A percentile compares a stretch with the other conserved stretches of the same genome.
Conservation (phyloP, 208 protist species). For the Herpetomonas samuelpessoai region DNA sequence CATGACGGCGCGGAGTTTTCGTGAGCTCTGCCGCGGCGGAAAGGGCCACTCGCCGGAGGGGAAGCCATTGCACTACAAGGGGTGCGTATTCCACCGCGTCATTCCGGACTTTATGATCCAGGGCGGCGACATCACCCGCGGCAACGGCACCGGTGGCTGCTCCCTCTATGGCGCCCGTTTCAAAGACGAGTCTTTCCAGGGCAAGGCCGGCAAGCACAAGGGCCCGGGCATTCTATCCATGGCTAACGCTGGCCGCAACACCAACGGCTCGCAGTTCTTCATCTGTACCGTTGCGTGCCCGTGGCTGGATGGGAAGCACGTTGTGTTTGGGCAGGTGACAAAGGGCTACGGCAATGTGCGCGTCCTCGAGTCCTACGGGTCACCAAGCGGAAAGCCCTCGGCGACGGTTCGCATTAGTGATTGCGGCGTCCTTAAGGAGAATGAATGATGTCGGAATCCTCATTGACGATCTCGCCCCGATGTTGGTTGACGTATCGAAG, state of each 20-base stretch:
- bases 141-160: slow-evolving; percentile 93
- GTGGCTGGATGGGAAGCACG: slow-evolving; percentile 94
- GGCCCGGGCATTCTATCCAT: slow-evolving; percentile 88
- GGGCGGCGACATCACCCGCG: slow-evolving; percentile 93
- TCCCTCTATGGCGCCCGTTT: slow-evolving; percentile 94
- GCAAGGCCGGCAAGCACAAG: slow-evolving; percentile 87
- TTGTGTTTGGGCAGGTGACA: slow-evolving; percentile 94
- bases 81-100: slow-evolving; percentile 93
- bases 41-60: slow-evolving; percentile 58
- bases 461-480: too few species aligned
- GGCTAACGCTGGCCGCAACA: slow-evolving; percentile 91
- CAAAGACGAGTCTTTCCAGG: slow-evolving; percentile 94
- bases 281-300: slow-evolving; percentile 81
- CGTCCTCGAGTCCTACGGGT: slow-evolving; percentile 67
- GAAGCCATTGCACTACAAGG: slow-evolving; percentile 91
- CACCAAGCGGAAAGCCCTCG: slow-evolving; percentile 63
- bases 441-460: slow-evolving; percentile 2
- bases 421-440: slow-evolving; percentile 69
- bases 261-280: slow-evolving; percentile 94
- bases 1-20: slow-evolving; percentile 90
- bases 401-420: slow-evolving; percentile 58
- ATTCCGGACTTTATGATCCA: slow-evolving; percentile 96
- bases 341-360: slow-evolving; percentile 82
- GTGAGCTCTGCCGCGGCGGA: slow-evolving; percentile 78
- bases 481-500: too few species aligned